phyloP scores from a whole-genome alignment of 257 asterid genomes.

The Nicotiana knightiana region DNA sequence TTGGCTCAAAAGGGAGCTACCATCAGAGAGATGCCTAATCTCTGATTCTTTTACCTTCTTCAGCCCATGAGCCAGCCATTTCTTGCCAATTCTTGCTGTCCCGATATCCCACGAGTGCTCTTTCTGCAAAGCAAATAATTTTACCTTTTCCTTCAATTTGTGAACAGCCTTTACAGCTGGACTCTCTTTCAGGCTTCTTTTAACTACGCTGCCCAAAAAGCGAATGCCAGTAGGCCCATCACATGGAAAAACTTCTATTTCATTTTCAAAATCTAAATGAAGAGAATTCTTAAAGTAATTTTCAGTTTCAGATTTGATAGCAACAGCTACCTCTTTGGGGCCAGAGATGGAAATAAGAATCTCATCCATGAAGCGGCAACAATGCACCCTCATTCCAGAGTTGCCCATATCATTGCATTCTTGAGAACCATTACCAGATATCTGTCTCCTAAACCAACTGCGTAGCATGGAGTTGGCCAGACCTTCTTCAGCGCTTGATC shows the following conservation, averaged over 20 bases:
- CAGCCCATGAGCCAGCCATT: constrained; percentile 84
- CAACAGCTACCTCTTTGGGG: constrained; percentile 55
- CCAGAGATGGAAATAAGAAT: constrained; percentile 70
- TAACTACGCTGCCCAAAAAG: constrained; percentile 67
- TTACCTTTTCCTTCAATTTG: constrained; percentile 75
- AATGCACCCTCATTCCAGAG: constrained; percentile 51
- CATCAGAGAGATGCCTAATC: constrained; percentile 62
- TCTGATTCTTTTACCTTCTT: constrained; percentile 94
- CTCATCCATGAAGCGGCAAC: constrained; percentile 94
- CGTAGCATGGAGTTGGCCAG: constrained; percentile 54
- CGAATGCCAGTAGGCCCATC: constrained; percentile 44
- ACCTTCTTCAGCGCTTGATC: constrained; percentile 29
- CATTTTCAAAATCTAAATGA: constrained; percentile 43
- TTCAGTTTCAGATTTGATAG: constrained; percentile 56
- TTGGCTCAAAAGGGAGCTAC: constrained; percentile 45
- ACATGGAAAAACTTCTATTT: constrained; percentile 43
- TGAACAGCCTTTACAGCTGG: constrained; percentile 71
- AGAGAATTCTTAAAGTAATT: constrained; percentile 51
- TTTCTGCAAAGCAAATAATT: constrained; percentile 60
- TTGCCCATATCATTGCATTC: constrained; percentile 21
- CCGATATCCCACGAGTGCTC: constrained; percentile 75
- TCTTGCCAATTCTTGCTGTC: constrained; percentile 68
- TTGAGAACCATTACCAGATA: constrained; percentile 27
- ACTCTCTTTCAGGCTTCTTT: constrained; percentile 49
- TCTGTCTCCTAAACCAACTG: constrained; percentile 89